Evolutionary conservation across 345 rosid species (phyloP), one percentile per base, ranked within the genome.

Genomic region (Euclidium syriacum): DNA sequence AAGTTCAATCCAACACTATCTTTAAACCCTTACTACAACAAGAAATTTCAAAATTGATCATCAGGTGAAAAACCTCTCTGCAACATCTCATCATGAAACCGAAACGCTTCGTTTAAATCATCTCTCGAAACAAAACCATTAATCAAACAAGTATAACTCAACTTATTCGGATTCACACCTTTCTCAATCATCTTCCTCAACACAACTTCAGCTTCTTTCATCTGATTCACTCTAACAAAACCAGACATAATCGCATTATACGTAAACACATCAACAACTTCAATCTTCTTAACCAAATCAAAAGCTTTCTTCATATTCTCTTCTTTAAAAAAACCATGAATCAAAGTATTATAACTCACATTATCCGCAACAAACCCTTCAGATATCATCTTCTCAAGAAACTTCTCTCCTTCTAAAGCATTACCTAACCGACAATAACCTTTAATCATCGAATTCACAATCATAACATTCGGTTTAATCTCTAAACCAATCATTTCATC

Each of bases 41-140:
- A n/a, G 11, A 4, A 58, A 55, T 36, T 42, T 60, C 73, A 79
- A 58, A 82, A 88, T 14, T 71, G 56, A 67, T 80, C 96, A 58
- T 91, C 96, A 5, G 91, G 98, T 52, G 81, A 83, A 68, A 91
- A 81, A 10, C 98, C 95, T 67, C 83, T 80, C 49, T 62, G 83
- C 60, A 91, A 64, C 95, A 91, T 91, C 77, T 91, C 91, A 64
- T 85, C 85, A 64, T 91, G 98, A 62, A 80, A 82, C 36, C 82
- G 75, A 80, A 91, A 91, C 36, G 96, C 96, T 57, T 79, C 94
- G 26, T 77, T 82, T 68, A 87, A 73, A 78, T 84, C 86, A 68
- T 85, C 90, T 48, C 70, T 86, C 40, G 74, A 68, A 50, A 84
- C 95, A 70, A 79, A 78, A 33, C 97, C 95, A 80, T 87, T 87